These are phyloP conservation scores for Xylaria sp. DNA, from an alignment of 2,329 filamentous ascomycete genomes.

Conservation along the genomic window DNA sequence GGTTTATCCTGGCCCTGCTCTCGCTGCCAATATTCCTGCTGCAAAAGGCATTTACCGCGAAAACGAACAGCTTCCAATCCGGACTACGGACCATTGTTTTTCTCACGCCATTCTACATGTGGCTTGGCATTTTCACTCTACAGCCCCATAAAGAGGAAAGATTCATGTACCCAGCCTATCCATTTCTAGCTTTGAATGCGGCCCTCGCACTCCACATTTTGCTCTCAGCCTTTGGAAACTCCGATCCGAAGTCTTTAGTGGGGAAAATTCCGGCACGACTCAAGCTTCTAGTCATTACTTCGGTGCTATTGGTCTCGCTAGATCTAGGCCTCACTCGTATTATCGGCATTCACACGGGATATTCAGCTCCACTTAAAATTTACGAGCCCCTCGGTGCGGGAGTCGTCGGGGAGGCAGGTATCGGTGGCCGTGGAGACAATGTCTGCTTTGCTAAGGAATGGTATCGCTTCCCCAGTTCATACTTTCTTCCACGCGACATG, in stretches of 20 bases:
- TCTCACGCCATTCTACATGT: constrained; percentile 89
- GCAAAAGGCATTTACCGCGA: constrained; percentile 74
- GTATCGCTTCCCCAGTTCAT: constrained; percentile 97
- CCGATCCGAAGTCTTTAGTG: constrained; percentile 72
- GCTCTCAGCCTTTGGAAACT: constrained; percentile 77
- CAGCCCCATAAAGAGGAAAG: constrained; percentile 98
- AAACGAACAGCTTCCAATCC: constrained; percentile 72
- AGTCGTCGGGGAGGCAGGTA: constrained; percentile 57
- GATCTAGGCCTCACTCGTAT: constrained; percentile 77
- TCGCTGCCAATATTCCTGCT: constrained; percentile 80
- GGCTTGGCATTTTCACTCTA: constrained; percentile 88
- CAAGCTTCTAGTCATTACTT: constrained; percentile 73
- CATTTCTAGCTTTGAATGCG: constrained; percentile 88
- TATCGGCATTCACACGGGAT: constrained; percentile 81
- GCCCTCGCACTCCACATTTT: constrained; percentile 85
- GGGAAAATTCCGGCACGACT: constrained; percentile 79
- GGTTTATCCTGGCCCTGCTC: constrained; percentile 83
- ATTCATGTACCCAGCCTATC: constrained; percentile 98
- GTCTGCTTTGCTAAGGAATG: constrained; percentile 97
- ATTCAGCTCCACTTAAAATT: constrained; percentile 80
- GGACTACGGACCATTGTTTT: constrained; percentile 82
- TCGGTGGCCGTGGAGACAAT: constrained; percentile 71
- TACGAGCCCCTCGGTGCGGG: constrained; percentile 74
- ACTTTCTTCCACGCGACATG: constrained; percentile 85
- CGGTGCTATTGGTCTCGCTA: constrained; percentile 71